Evolutionary conservation across 2,329 filamentous ascomycete genomes (phyloP), one percentile per base, ranked within the genome.

Genomic region (Pseudocercospora musae): DNA sequence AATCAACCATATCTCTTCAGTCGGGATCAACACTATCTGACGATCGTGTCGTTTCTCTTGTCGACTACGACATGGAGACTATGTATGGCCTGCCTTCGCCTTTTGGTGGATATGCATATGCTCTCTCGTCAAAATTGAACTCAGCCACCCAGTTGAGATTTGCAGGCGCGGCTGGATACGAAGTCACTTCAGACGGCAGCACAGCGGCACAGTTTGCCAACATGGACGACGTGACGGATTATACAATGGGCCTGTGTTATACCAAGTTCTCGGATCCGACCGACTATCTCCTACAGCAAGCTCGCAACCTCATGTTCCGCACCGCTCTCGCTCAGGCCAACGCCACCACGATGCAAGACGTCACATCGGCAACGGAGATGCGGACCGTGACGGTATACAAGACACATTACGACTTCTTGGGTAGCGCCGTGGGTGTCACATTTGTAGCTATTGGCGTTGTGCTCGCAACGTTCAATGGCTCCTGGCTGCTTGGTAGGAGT

Each of bases 301-400:
- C 64, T n/a, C 52, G 64, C 18, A 54, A 66, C 3, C 62, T 66
- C 46, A 66, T 66, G 64, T 64, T 66, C 42, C 59, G 64, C 25
- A 62, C 64, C 13, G 62, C 64, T 9, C 13, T 66, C 13, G 57
- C 62, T n/a, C 59, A 62, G 53, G 64, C 62, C 20, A 64, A 66
- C n/a, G 27, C 57, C 20, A 50, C 59, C 8, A 59, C 62, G 5
- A 31, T 62, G 25, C 62, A 64, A 27, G 20, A 53, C 8, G 44
- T 59, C 6, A 50, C 52, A 23, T 13, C 27, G 2, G 44, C 59
- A 7, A 64, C 27, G 18, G 62, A 59, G 27, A 20, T 59, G 4
- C 55, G 62, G 3, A 52, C 56, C 2, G 52, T 64, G 3, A 62
- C 52, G 6, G 59, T 62, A 11, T 64, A 62, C 55, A 42, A 61